Base-by-base conservation (phyloP, 495 filamentous ascomycete genomes). In the Pseudomonodictys pantanalensis region DNA sequence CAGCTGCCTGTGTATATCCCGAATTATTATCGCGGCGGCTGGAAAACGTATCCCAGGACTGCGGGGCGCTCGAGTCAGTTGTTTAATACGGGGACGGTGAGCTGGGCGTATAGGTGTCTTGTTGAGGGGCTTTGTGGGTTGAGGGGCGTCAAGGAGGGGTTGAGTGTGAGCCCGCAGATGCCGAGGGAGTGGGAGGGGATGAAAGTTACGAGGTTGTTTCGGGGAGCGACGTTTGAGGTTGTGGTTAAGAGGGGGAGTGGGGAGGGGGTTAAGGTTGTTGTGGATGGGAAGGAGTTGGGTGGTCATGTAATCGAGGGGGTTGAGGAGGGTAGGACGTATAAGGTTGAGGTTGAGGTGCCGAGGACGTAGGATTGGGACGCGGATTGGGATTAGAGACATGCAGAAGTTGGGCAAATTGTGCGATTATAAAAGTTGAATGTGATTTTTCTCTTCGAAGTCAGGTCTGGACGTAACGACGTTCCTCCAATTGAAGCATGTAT, bases 81-180 rank as follows among this genome's bases (percentile, higher is more conserved):
- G 26, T 82, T 82, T 69, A 82, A 82, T 71, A 82, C 80, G 25
- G 80, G 80, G 39, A 82, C 79, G 18, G 76, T 79, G 9, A 76
- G 76, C 24, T 81, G 80, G 80, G 78, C 68, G 1, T 82, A 82
- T 70, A 75, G 80, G 11, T 76, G 72, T 65, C 75, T 82, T 63
- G 72, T 78, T 54, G 80, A 82, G 61, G 78, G 79, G 0, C 69
- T 82, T 0, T 82, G 79, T 56, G 80, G 80, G 3, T 64, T 82
- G 35, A 70, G 74, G 12, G 80, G 80, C 11, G 79, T 78, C 24
- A 56, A 61, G 11, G 65, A 79, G 1, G 80, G 79, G 0, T 58
- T 82, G 24, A 47, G 49, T 17, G 71, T 82, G 29, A 68, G 68
- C 12, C 80, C 80, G 5, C 78, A 81, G 62, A 56, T 82, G 30